phyloP scores from a whole-genome alignment of 768 basidiomycete genomes.

The Nevesoporus exiguus region DNA sequence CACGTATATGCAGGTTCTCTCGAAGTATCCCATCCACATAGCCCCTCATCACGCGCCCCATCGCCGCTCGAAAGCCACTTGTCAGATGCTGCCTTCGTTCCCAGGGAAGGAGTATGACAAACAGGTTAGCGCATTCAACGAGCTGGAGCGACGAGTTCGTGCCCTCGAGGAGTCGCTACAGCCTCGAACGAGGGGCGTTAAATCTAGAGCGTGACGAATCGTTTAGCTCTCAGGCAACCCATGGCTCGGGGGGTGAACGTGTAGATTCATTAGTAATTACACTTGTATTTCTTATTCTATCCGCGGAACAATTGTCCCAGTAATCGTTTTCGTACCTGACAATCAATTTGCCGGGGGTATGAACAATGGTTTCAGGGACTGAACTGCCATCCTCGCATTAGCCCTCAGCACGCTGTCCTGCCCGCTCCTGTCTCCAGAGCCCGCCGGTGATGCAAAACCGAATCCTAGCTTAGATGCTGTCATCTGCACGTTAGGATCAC shows the following conservation, averaged over 20 bases:
- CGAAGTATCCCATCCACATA: too few species aligned
- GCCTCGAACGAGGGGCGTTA: neutral
- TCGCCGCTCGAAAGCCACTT: too few species aligned
- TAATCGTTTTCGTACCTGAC: neutral
- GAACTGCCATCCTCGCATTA: conserved; percentile 26
- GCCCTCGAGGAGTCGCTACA: neutral
- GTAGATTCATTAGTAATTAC: neutral
- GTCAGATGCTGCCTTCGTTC: neutral
- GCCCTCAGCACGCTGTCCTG: conserved; percentile 25
- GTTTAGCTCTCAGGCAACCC: too few species aligned
- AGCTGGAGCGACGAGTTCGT: neutral
- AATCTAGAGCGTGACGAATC: neutral
- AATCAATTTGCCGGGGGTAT: conserved; percentile 19
- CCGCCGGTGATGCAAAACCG: conserved; percentile 28
- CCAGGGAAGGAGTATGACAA: neutral
- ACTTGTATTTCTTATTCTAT: neutral
- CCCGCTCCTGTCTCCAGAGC: conserved; percentile 4
- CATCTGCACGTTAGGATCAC: conserved; percentile 44
- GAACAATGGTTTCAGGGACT: conserved; percentile 26
- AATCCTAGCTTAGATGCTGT: conserved; percentile 47
- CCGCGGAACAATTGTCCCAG: neutral
- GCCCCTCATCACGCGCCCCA: too few species aligned
- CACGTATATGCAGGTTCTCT: neutral
- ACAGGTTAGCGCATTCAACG: neutral
- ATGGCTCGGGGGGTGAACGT: neutral